phyloP scores from a whole-genome alignment of 1,284 basidiomycete genomes.

The Phylloboletellus chloephorus region DNA sequence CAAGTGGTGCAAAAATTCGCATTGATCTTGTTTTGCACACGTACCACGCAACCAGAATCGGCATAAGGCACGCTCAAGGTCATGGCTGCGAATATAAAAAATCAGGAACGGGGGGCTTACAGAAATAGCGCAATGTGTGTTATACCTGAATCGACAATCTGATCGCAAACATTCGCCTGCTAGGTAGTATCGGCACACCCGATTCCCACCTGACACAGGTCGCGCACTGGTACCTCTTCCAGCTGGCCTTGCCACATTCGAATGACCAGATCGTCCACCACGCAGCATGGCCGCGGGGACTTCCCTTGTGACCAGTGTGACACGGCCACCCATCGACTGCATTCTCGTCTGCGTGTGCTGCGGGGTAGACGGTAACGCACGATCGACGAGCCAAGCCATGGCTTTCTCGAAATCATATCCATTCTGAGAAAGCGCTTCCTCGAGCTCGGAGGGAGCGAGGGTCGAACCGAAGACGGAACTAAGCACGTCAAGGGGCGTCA shows the following conservation, averaged over 20 bases:
- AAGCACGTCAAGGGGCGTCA: slow-evolving; percentile 96
- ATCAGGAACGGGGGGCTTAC: slow-evolving; percentile 12
- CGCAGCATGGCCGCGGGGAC: slow-evolving; percentile 32
- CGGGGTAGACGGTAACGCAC: slow-evolving; percentile 45
- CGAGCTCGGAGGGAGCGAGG: slow-evolving; percentile 84
- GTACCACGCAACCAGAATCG: slow-evolving; percentile 98
- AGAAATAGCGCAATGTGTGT: slow-evolving; percentile 15
- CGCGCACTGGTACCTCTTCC: slow-evolving; percentile 54
- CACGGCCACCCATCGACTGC: slow-evolving; percentile 58
- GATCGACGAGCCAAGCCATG: slow-evolving; percentile 88
- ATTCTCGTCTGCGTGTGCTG: slow-evolving; percentile 44
- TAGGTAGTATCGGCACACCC: slow-evolving; percentile 94
- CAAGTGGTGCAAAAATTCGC: slow-evolving; percentile 86
- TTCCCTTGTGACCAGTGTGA: slow-evolving; percentile 58
- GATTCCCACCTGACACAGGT: slow-evolving; percentile 48
- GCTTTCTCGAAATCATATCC: slow-evolving; percentile 94
- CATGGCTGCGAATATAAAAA: slow-evolving; percentile 53
- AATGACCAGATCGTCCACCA: slow-evolving; percentile 44
- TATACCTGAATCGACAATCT: slow-evolving; percentile 94
- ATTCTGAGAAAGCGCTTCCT: slow-evolving; percentile 84
- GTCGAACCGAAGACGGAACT: slow-evolving; percentile 88
- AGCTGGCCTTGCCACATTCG: slow-evolving; percentile 31
- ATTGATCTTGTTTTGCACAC: slow-evolving; percentile 89
- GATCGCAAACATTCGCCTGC: slow-evolving; percentile 93
- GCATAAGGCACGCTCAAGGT: slow-evolving; percentile 88